phyloP scores from a whole-genome alignment of 768 basidiomycete species.

The Boletus vinaceobasis region DNA sequence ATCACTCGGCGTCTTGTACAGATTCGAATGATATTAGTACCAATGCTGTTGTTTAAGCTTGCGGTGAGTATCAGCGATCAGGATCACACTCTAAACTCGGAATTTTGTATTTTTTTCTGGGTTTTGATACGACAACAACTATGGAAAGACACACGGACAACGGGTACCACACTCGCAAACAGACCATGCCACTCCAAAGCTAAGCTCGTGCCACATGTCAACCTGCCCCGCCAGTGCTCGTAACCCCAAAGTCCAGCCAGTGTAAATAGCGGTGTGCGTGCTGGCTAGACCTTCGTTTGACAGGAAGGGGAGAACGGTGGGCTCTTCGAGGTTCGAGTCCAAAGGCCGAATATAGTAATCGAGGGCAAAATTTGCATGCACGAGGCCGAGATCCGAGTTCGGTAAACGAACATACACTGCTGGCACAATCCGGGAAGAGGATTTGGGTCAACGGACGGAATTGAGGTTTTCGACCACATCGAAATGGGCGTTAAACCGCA shows the following conservation, averaged over 20 bases:
- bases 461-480: slow-evolving; percentile 9
- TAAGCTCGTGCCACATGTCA: slow-evolving; percentile 8
- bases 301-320: background rate
- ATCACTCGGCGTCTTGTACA: background rate
- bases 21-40: no score
- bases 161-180: slow-evolving; percentile 3
- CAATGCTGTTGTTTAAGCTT: background rate
- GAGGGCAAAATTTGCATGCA: slow-evolving; percentile 4
- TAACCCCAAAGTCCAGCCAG: background rate
- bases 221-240: background rate
- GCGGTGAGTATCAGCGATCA: background rate
- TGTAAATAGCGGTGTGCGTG: background rate
- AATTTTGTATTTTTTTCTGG: slow-evolving; percentile 6
- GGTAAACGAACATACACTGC: slow-evolving; percentile 12
- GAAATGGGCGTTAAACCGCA: slow-evolving; percentile 2
- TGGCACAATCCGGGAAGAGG: background rate
- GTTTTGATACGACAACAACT: slow-evolving; percentile 9
- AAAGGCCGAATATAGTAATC: background rate
- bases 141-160: slow-evolving; percentile 3
- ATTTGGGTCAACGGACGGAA: slow-evolving; percentile 2
- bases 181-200: slow-evolving; percentile 6
- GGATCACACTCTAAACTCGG: background rate
- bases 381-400: slow-evolving; percentile 9
- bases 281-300: background rate
- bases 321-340: background rate